Evolutionary conservation across 2,329 filamentous ascomycete genomes (phyloP), one percentile per base, ranked within the genome.

Genomic region (Phyllosticta citrichinensis): DNA sequence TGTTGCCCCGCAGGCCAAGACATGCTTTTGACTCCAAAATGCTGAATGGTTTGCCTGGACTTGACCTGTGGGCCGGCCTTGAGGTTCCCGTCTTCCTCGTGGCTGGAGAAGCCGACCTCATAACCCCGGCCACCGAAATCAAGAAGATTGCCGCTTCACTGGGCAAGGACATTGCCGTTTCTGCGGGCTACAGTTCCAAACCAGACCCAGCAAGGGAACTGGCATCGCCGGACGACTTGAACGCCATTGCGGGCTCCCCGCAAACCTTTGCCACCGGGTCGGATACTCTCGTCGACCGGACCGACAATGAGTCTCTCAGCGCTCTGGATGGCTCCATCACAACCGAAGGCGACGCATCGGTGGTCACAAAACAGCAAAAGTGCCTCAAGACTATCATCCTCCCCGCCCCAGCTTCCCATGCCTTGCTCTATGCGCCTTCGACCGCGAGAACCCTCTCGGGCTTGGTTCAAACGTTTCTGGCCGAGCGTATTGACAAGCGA

Each of bases 381-480:
- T 75, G 85, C 9, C 78, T 96, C 24, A 86, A 89, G 68, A 86
- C 83, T 0, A 82, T 82, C 22, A 79, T 92, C 57, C 80, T 97
- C 56, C 89, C 89, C 0, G 77, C 83, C 0, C 91, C 91, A 0
- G 89, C 90, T 10, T 88, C 87, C 2, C 93, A 97, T 73, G 88
- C 89, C 12, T 78, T 97, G 25, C 82, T 96, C 5, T 97, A 96
- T 71, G 86, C 87, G 61, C 87, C 90, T 2, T 80, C 83, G 0
- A 89, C 85, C 1, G 88, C 87, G 52, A 87, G 90, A 57, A 87
- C 86, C 5, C 78, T 97, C 10, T 87, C 90, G 1, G 91, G 91
- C 0, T 80, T 95, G 0, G 86, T 97, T 58, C 88, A 91, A 62
- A 86, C 89, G 64, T 97, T 97, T 68, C 80, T 97, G 27, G 80